These are phyloP conservation scores for Ministeria vibrans DNA, from an alignment of 78 protist genomes.

Conservation along the genomic window DNA sequence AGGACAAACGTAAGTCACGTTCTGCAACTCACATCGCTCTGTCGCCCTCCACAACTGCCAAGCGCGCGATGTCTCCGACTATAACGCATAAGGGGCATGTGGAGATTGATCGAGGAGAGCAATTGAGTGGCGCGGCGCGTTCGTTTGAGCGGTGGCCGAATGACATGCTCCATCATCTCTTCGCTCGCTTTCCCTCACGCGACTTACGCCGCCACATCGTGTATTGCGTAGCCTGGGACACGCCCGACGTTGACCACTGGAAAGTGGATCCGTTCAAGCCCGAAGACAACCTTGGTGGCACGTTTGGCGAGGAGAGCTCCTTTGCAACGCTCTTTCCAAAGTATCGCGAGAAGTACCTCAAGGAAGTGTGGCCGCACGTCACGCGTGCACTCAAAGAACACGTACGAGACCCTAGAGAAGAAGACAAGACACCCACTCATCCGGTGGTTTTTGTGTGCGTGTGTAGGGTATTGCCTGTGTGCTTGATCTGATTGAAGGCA, in stretches of 20 bases:
- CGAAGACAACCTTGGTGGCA: constrained; percentile 28
- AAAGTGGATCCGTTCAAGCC: constrained; percentile 38
- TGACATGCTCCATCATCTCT: neutral
- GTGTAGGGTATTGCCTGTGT: constrained; percentile 60
- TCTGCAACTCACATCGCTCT: neutral
- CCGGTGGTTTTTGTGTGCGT: neutral
- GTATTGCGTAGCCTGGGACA: constrained; percentile 41
- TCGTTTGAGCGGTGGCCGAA: neutral
- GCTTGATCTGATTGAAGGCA: constrained; percentile 89
- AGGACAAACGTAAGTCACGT: constrained; percentile 15
- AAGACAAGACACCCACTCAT: neutral
- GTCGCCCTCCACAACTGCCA: neutral
- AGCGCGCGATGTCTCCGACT: neutral
- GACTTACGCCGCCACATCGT: neutral
- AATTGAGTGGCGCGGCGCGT: neutral
- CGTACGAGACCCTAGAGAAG: neutral
- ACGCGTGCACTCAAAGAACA: constrained; percentile 45
- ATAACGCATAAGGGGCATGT: no score
- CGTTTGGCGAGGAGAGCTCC: constrained; percentile 51
- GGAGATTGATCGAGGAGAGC: no score
- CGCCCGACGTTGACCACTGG: constrained; percentile 69
- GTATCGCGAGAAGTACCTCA: constrained; percentile 81
- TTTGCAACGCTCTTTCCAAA: constrained; percentile 93
- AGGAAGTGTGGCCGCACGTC: constrained; percentile 77
- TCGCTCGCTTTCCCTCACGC: no score